These are phyloP conservation scores for Starmerella ratchasimensis DNA, from an alignment of 805 yeast species.

Conservation along the genomic window DNA sequence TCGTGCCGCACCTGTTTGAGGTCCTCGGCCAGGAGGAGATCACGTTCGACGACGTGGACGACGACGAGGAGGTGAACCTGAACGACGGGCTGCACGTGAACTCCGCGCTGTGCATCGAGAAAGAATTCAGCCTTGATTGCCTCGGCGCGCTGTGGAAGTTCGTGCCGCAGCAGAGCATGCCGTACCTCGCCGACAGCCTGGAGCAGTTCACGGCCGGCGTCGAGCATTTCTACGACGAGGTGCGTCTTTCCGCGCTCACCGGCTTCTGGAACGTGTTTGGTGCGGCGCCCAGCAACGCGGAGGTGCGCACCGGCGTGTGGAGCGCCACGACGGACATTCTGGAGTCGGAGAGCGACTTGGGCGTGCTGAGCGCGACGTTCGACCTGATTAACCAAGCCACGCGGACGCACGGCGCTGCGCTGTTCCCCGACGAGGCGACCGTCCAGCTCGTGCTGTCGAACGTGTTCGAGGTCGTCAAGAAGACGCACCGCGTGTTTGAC, in stretches of 20 bases:
- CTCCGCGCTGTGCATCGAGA: constrained; percentile 90
- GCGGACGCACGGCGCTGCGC: constrained; percentile 43
- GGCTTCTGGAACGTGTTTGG: constrained; percentile 72
- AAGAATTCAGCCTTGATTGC: constrained; percentile 82
- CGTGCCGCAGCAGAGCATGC: constrained; percentile 37
- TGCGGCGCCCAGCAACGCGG: constrained; percentile 52
- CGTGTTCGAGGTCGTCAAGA: constrained; percentile 59
- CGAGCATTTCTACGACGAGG: constrained; percentile 71
- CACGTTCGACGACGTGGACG: constrained; percentile 27
- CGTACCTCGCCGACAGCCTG: constrained; percentile 14
- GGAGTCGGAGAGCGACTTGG: constrained; percentile 68
- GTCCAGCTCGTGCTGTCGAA: constrained; percentile 59
- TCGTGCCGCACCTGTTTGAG: constrained; percentile 71
- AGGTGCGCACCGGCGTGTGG: constrained; percentile 52
- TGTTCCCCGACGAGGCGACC: constrained; percentile 41
- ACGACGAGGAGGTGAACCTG: constrained; percentile 22
- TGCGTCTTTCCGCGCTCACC: constrained; percentile 73
- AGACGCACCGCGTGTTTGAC: constrained; percentile 45
- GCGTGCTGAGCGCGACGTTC: constrained; percentile 66
- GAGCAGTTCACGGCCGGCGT: constrained; percentile 56
- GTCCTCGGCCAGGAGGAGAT: constrained; percentile 82
- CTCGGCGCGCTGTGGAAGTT: constrained; percentile 68
- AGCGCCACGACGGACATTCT: constrained; percentile 46
- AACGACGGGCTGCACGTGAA: constrained; percentile 70
- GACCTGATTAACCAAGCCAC: constrained; percentile 60